Evolutionary conservation across 2,329 filamentous ascomycete species (phyloP), one percentile per base, ranked within the genome.

Genomic region (Aspergillus sp.): DNA sequence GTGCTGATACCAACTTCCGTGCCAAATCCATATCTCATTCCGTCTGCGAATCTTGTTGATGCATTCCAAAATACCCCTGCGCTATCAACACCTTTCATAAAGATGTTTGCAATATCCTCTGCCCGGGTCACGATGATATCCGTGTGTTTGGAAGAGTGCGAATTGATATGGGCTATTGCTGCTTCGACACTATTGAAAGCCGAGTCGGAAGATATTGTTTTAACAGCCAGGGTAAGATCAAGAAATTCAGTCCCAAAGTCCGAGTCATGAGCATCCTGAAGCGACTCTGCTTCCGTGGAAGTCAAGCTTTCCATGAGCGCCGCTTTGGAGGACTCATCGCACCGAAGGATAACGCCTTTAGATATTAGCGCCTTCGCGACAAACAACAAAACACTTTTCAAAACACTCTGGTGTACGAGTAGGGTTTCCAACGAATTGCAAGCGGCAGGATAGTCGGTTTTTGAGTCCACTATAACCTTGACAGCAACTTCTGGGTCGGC

Each of bases 1-100:
- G 95, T 99, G 78, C 90, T 96, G 76, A 99, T 98, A 54, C 95
- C 95, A 22, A 99, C 95, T 77, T 99, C 95, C 0, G 95, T 98
- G 48, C 95, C 95, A 76, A 99, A 99, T 7, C 95, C 95, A 73
- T 96, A 98, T 42, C 95, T 84, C 89, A 96, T 97, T 7, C 95
- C 95, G 73, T 99, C 95, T 5, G 93, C 92, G 78, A 99, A 93
- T 50, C 95, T 85, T 8, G 91, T 96, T 22, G 91, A 96, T 7
- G 92, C 90, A 73, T 99, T 99, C 92, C 93, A 97, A 81, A 96
- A 99, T 17, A 93, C 93, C 52, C 93, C 93, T 0, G 92, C 89
- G 26, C 91, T 91, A 76, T 98, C 95, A 50, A 98, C 85, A 57
- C 85, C 85, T 44, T 85, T 84, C 84, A 96, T 90, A 80, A 98